Evolutionary conservation across 208 protist genomes (phyloP).

Genomic region (Leishmania turanica): DNA sequence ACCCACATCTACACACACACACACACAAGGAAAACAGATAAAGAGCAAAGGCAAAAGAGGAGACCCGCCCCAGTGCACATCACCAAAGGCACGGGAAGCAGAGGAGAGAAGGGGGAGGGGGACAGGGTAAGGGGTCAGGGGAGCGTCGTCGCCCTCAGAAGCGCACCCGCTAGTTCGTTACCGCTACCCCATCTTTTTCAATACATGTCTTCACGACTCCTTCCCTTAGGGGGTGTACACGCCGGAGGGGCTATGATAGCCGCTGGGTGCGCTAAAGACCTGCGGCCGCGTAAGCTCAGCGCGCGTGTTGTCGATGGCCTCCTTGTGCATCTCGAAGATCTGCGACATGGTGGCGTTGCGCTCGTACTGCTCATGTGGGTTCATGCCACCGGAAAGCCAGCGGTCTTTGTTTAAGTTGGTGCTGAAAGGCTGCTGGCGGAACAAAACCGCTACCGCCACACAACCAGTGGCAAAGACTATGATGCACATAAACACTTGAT

Average conservation of each 20-base stretch:
- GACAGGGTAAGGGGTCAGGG: neutral
- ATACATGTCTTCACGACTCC: neutral
- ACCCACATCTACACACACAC: neutral
- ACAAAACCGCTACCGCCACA: slow-evolving; percentile 32
- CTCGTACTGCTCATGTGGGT: slow-evolving; percentile 76
- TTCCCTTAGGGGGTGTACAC: slow-evolving; percentile 34
- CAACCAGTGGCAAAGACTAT: neutral
- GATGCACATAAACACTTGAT: slow-evolving; percentile 65
- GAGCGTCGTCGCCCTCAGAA: neutral
- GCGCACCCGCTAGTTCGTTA: neutral
- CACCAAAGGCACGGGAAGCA: neutral
- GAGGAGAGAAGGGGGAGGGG: slow-evolving; percentile 8
- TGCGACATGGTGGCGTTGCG: slow-evolving; percentile 78
- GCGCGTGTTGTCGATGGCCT: slow-evolving; percentile 69
- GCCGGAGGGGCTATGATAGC: slow-evolving; percentile 66
- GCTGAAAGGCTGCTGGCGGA: slow-evolving; percentile 51
- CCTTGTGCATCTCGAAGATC: slow-evolving; percentile 71
- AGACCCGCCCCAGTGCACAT: neutral
- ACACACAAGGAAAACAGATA: neutral
- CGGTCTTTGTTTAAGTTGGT: slow-evolving; percentile 57
- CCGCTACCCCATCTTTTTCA: neutral
- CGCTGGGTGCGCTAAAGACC: slow-evolving; percentile 55
- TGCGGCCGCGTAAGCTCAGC: slow-evolving; percentile 47
- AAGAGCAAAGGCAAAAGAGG: neutral
- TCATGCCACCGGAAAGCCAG: slow-evolving; percentile 61